Evolutionary conservation across 768 basidiomycete genomes (phyloP).

Genomic region (Trametes maxima): DNA sequence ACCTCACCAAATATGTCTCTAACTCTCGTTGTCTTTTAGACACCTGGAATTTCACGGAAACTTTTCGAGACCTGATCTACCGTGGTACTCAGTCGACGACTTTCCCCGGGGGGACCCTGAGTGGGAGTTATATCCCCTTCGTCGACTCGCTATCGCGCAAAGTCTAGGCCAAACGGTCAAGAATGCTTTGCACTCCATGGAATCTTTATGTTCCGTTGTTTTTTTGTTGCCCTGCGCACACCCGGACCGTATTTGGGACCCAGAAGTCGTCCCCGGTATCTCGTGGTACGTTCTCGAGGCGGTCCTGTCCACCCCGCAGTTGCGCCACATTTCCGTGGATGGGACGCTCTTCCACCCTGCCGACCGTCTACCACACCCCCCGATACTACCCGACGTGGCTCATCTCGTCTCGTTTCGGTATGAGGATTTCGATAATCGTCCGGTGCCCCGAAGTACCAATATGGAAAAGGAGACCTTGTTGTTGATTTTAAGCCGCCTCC

Average conservation of each 20-base stretch:
- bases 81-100: neutral
- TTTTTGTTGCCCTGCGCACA: neutral
- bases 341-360: neutral
- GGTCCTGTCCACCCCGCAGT: neutral
- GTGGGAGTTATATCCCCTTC: neutral
- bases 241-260: neutral
- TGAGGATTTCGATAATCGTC: neutral
- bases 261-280: neutral
- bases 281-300: neutral
- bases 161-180: neutral
- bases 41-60: neutral
- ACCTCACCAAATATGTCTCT: neutral
- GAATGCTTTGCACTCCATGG: neutral
- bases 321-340: neutral
- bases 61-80: neutral
- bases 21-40: neutral
- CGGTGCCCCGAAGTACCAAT: no score
- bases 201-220: neutral
- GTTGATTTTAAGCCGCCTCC: neutral
- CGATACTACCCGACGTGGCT: neutral
- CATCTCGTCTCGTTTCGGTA: neutral
- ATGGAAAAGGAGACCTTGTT: neutral
- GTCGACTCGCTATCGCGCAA: neutral
- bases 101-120: neutral
- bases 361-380: neutral